These are phyloP conservation scores for Nicotiana obtusifolia DNA, from an alignment of 257 asterid species.

Conservation along the genomic window DNA sequence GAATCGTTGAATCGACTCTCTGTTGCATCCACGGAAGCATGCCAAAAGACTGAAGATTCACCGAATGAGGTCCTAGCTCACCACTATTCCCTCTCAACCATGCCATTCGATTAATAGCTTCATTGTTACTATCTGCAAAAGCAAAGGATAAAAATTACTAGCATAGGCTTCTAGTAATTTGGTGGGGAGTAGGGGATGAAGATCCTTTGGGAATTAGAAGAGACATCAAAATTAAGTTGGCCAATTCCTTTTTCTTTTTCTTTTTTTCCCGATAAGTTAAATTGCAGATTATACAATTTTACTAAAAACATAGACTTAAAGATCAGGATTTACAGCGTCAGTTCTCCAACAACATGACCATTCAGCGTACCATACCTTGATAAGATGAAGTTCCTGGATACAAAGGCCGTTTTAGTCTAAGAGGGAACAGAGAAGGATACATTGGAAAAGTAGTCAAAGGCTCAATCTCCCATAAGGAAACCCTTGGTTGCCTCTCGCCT, in stretches of 20 bases:
- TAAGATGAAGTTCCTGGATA: constrained; percentile 87
- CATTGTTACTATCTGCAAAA: constrained; percentile 55
- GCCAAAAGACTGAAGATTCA: constrained; percentile 63
- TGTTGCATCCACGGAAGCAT: constrained; percentile 89
- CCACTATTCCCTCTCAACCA: constrained; percentile 82
- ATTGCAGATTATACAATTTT: background rate
- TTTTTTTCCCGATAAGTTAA: background rate
- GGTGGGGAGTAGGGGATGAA: background rate
- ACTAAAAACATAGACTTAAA: background rate
- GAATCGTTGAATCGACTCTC: constrained; percentile 58
- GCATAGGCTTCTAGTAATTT: background rate
- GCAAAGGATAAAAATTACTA: background rate
- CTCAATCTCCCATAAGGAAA: constrained; percentile 94
- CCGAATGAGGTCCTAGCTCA: constrained; percentile 63
- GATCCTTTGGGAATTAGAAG: background rate
- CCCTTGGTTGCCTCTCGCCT: constrained; percentile 96
- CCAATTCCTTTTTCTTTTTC: background rate
- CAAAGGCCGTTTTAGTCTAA: constrained; percentile 92
- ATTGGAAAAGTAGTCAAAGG: constrained; percentile 95
- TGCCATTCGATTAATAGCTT: constrained; percentile 66
- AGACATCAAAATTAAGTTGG: background rate
- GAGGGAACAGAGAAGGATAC: constrained; percentile 90
- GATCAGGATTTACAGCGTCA: background rate
- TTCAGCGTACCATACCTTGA: constrained; percentile 48
- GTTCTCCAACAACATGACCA: background rate